Conservation (phyloP, 1,284 basidiomycete species). For the Ganoderma leucocontextum region DNA sequence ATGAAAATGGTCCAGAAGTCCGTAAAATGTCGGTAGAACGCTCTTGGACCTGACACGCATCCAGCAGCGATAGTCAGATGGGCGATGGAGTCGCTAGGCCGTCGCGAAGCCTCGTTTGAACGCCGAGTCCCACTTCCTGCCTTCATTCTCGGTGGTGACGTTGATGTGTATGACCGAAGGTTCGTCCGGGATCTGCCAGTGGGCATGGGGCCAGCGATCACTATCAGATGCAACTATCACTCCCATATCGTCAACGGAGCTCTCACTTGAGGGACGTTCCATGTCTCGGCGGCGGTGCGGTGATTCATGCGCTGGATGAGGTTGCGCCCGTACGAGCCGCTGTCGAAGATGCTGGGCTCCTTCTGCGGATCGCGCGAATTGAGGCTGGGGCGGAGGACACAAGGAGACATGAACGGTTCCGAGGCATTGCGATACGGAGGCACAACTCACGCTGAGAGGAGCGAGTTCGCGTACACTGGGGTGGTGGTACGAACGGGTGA, state of each 20-base stretch:
- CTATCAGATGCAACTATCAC: not conserved
- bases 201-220: not conserved
- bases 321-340: slow-evolving; percentile 6
- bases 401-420: not conserved
- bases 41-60: no score
- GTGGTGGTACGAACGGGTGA: not conserved
- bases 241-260: not conserved
- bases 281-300: slow-evolving; percentile 2
- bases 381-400: not conserved
- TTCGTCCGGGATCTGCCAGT: not conserved
- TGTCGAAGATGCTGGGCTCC: slow-evolving; percentile 4
- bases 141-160: slow-evolving; percentile 3
- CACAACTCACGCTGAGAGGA: not conserved
- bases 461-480: not conserved
- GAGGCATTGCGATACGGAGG: no score
- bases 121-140: slow-evolving; percentile 5
- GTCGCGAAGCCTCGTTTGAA: not conserved
- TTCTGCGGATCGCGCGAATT: slow-evolving; percentile 7
- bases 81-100: not conserved
- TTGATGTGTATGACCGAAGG: slow-evolving; percentile 1
- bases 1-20: no score
- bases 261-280: slow-evolving; percentile 11
- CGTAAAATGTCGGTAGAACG: no score
- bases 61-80: no score
- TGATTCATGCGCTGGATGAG: slow-evolving; percentile 10